phyloP scores from a whole-genome alignment of 2,329 filamentous ascomycete genomes.

The Dothistroma pini region DNA sequence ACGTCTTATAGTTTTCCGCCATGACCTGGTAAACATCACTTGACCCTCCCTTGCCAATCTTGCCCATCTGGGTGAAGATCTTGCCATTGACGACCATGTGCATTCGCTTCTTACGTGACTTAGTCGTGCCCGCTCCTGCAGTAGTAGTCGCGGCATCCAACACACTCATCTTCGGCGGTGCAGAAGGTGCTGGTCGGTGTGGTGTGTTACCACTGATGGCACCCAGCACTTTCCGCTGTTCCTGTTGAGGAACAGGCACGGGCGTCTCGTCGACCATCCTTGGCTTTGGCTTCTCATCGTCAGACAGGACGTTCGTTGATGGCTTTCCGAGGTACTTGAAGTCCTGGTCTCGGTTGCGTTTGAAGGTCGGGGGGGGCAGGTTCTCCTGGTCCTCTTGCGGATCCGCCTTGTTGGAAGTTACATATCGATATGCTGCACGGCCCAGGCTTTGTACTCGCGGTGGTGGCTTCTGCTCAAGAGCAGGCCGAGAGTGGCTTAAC shows the following conservation, averaged over 20 bases:
- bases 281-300: constrained; percentile 44
- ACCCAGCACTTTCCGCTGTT: constrained; percentile 47
- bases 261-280: constrained; percentile 40
- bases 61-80: constrained; percentile 82
- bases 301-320: constrained; percentile 51
- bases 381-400: constrained; percentile 80
- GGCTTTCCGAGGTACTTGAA: constrained; percentile 55
- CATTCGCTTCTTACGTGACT: constrained; percentile 71
- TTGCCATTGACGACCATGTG: constrained; percentile 88
- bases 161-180: constrained; percentile 94
- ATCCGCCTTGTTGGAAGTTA: constrained; percentile 51
- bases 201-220: constrained; percentile 66
- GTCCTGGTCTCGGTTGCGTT: constrained; percentile 55
- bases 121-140: constrained; percentile 74
- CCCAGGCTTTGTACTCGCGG: constrained; percentile 38
- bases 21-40: constrained; percentile 95
- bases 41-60: constrained; percentile 86
- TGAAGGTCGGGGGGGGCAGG: constrained; percentile 67
- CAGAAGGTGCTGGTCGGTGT: constrained; percentile 67
- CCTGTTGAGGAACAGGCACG: constrained; percentile 33
- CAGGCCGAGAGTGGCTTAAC: constrained; percentile 20
- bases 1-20: constrained; percentile 93
- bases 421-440: constrained; percentile 48
- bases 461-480: constrained; percentile 32
- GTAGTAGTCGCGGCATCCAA: constrained; percentile 85